phyloP scores from a whole-genome alignment of 352 stramenopile species.

The Globisporangium iwayamae region DNA sequence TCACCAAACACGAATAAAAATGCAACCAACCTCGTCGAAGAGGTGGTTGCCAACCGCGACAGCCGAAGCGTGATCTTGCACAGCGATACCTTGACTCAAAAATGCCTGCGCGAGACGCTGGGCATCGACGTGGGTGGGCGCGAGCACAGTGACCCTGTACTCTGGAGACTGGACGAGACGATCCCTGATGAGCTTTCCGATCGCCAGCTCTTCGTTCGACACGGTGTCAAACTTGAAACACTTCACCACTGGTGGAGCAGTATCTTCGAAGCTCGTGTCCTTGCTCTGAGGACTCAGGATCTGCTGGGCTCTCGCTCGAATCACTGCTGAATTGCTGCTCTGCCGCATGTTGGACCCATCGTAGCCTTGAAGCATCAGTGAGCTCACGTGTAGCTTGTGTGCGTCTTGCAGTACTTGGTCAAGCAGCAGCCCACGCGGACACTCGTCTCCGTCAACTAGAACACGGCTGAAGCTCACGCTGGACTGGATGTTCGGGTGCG shows the following conservation, averaged over 20 bases:
- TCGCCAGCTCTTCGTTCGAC: constrained; percentile 18
- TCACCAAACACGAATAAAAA: not conserved
- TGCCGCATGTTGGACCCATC: not conserved
- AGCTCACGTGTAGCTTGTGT: not conserved
- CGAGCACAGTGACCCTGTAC: constrained; percentile 28
- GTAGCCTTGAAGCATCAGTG: not conserved
- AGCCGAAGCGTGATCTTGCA: constrained; percentile 13
- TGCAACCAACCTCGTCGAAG: constrained; percentile 22
- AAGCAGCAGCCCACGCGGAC: constrained; percentile 32
- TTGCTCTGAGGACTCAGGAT: constrained; percentile 4
- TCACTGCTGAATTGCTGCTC: not conserved
- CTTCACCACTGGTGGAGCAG: constrained; percentile 6
- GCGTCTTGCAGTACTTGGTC: constrained; percentile 24
- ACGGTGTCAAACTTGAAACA: constrained; percentile 21
- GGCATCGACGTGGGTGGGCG: constrained; percentile 33
- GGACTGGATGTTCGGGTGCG: constrained; percentile 36
- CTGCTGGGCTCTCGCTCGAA: constrained; percentile 7
- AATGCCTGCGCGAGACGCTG: constrained; percentile 35
- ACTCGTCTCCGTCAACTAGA: constrained; percentile 27
- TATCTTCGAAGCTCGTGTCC: not conserved
- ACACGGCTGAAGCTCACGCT: constrained; percentile 56
- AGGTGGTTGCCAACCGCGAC: constrained; percentile 12
- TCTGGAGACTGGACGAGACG: constrained; percentile 6
- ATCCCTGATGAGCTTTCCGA: constrained; percentile 14
- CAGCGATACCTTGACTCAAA: constrained; percentile 27